phyloP scores from a whole-genome alignment of 208 protist species.

The Strigomonas culicis region DNA sequence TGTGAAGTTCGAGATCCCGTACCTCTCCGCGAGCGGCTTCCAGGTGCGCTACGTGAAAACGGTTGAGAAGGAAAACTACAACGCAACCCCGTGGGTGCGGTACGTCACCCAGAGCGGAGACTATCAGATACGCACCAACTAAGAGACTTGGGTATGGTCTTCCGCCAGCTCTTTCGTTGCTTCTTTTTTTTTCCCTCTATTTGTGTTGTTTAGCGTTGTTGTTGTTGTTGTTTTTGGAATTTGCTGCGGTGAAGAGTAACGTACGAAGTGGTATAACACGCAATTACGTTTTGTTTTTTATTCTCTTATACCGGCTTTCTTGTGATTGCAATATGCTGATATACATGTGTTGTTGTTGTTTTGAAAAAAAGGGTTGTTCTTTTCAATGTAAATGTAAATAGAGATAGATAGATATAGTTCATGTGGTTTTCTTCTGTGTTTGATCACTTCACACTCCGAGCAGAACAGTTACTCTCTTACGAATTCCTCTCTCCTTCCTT shows the following conservation, averaged over 20 bases:
- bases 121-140: constrained; percentile 93
- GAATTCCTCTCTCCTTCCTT: too few species aligned
- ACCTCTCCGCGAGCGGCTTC: constrained; percentile 97
- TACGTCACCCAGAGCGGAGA: constrained; percentile 98
- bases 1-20: constrained; percentile 98
- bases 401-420: too few species aligned
- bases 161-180: constrained; percentile 4
- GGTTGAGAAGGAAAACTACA: constrained; percentile 95
- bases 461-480: too few species aligned
- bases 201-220: neutral
- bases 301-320: too few species aligned
- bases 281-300: constrained; percentile 1
- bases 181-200: constrained; percentile 9
- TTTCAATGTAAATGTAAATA: too few species aligned
- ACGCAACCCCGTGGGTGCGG: constrained; percentile 98
- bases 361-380: too few species aligned
- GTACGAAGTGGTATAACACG: too few species aligned
- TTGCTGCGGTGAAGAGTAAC: too few species aligned
- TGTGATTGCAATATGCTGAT: too few species aligned
- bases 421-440: too few species aligned
- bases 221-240: neutral
- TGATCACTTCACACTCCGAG: too few species aligned
- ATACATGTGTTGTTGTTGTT: too few species aligned
- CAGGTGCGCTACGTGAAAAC: constrained; percentile 99
- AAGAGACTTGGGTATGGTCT: constrained; percentile 10